A percentile compares a stretch with the other conserved stretches of the same genome.
phyloP scores from a whole-genome alignment of 1,284 basidiomycete species.

The Sparassis latifolia region DNA sequence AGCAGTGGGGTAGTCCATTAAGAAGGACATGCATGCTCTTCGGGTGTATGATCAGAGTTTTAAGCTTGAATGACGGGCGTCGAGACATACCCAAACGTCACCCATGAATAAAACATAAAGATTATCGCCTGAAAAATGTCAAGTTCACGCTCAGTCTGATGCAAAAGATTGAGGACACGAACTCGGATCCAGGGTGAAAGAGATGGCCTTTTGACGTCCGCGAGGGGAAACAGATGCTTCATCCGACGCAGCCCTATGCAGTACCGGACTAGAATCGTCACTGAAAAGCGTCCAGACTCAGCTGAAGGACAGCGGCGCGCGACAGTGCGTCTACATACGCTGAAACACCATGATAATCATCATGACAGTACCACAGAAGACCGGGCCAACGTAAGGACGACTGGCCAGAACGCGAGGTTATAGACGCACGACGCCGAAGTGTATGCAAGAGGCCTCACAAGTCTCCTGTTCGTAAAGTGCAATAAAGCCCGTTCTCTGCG shows the following conservation, averaged over 20 bases:
- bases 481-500: slow-evolving; percentile 43
- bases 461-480: slow-evolving; percentile 28
- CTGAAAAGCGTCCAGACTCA: slow-evolving; percentile 11
- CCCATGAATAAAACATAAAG: slow-evolving; percentile 23
- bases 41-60: neutral
- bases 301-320: no score
- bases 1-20: slow-evolving; percentile 24
- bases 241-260: slow-evolving; percentile 28
- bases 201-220: slow-evolving; percentile 25
- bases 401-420: slow-evolving; percentile 14
- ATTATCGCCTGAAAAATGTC: slow-evolving; percentile 17
- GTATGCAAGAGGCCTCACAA: slow-evolving; percentile 30
- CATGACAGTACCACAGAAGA: slow-evolving; percentile 38
- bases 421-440: neutral
- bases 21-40: slow-evolving; percentile 37
- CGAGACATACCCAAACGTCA: slow-evolving; percentile 12
- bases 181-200: slow-evolving; percentile 26
- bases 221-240: slow-evolving; percentile 37
- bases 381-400: slow-evolving; percentile 34
- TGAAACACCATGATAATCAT: slow-evolving; percentile 37
- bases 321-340: slow-evolving; percentile 23
- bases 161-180: neutral
- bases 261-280: slow-evolving; percentile 30
- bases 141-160: no score
- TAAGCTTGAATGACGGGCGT: neutral